phyloP scores from a whole-genome alignment of 495 filamentous ascomycete genomes.

The Aspergillus panamensis region DNA sequence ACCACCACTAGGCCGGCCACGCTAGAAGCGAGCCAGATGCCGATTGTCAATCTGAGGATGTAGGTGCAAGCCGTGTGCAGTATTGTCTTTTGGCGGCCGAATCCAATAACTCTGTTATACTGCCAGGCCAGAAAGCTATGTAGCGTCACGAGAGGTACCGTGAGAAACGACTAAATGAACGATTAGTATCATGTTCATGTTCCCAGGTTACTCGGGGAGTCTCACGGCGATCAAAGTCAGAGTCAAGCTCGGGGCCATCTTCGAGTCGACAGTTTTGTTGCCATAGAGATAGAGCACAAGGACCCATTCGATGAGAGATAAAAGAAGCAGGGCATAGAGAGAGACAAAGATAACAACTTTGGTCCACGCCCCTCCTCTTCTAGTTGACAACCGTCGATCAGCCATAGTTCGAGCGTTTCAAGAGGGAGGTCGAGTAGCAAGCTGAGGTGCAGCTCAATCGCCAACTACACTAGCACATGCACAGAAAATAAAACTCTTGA shows the following conservation, averaged over 20 bases:
- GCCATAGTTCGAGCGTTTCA: slow-evolving; percentile 24
- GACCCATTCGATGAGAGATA: slow-evolving; percentile 38
- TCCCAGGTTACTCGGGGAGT: background rate
- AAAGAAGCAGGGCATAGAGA: slow-evolving; percentile 39
- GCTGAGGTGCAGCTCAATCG: slow-evolving; percentile 17
- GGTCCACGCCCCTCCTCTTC: slow-evolving; percentile 38
- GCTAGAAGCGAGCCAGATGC: slow-evolving; percentile 42
- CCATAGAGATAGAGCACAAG: slow-evolving; percentile 42
- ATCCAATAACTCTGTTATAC: slow-evolving; percentile 39
- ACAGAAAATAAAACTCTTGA: background rate
- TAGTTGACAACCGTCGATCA: slow-evolving; percentile 20
- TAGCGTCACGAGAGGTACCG: slow-evolving; percentile 37
- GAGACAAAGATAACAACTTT: slow-evolving; percentile 42
- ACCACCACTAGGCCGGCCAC: slow-evolving; percentile 43
- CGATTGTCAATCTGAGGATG: slow-evolving; percentile 34
- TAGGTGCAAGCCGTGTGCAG: slow-evolving; percentile 40
- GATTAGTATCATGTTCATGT: slow-evolving; percentile 5
- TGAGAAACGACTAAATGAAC: slow-evolving; percentile 34
- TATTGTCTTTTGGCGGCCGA: slow-evolving; percentile 33
- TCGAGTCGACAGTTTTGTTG: slow-evolving; percentile 34
- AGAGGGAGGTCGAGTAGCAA: background rate
- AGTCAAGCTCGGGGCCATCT: slow-evolving; percentile 44
- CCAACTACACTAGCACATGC: background rate
- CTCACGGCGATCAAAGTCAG: slow-evolving; percentile 39
- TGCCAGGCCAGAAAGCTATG: slow-evolving; percentile 47